Base-by-base conservation (phyloP, 148 eudicot species). In the Chenopodium album region DNA sequence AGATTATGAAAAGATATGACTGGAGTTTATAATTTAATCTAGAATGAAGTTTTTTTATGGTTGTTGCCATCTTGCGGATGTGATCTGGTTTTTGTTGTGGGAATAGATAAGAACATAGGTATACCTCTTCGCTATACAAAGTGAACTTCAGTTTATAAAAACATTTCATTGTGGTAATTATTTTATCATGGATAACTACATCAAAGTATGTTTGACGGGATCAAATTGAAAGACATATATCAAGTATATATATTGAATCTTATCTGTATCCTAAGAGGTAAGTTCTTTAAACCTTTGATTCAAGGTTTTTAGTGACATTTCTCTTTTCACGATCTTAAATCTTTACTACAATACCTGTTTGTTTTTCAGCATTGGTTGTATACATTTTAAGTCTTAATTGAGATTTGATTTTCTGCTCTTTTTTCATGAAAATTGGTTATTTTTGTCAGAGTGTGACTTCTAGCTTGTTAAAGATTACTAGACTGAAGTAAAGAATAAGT, bases 1-100 rank as follows among this genome's bases (percentile, higher is more conserved):
- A 84, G 72, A 47, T 75, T 76, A 70, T 60, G 65, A 75, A 68
- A 41, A 23, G 62, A 85, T 76, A 34, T 85, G 82, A 79, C 62
- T 19, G 54, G 31, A 23, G 28, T 16, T 54, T 0, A 54, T 54
- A 16, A 16, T 10, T 14, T 14, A 54, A 3, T 54, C 19, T 3
- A 14, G 26, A 26, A 26, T 26, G 2, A 14, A 54, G 60, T 54
- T 1, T 54, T 54, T 54, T 12, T 12, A 12, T 54, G 60, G 16
- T 54, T 54, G 4, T 20, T 54, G 3, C 17, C 60, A 54, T 11
- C 20, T 14, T 54, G 60, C 60, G 2, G 60, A 37, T 12, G 60
- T 12, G 3, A 54, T 16, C 16, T 20, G 4, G 14, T 14, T 54
- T 54, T 54, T 54, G 60, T 54, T 12, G 14, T 54, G 60, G 20